Evolutionary conservation across 192 early-diverging fungal genomes (phyloP).

Genomic region (Geranomyces michiganensis): DNA sequence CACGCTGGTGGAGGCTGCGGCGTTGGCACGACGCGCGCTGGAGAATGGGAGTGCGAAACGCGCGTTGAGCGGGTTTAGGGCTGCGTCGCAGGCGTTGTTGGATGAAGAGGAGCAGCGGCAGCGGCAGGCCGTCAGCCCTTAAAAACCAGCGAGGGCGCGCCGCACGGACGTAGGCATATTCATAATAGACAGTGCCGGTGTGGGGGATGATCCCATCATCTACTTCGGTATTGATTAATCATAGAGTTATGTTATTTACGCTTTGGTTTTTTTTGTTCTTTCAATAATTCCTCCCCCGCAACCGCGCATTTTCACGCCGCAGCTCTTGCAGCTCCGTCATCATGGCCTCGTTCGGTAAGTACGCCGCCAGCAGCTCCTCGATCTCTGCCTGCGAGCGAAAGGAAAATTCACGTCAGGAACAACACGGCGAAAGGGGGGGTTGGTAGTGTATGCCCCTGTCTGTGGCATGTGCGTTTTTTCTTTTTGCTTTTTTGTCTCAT

Average conservation of each 20-base stretch:
- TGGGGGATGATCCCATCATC: too few species aligned
- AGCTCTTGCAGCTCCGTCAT: constrained; percentile 57
- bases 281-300: constrained; percentile 38
- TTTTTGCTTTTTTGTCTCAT: too few species aligned
- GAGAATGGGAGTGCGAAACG: constrained; percentile 66
- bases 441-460: too few species aligned
- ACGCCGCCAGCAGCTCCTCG: constrained; percentile 52
- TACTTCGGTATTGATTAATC: too few species aligned
- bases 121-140: not conserved
- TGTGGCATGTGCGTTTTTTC: too few species aligned
- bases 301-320: constrained; percentile 60
- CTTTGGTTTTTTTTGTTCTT: too few species aligned
- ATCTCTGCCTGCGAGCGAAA: constrained; percentile 52
- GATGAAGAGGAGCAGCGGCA: not conserved
- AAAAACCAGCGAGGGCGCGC: too few species aligned
- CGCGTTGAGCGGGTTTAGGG: constrained; percentile 67
- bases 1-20: constrained; percentile 75
- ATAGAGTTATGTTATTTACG: too few species aligned
- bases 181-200: too few species aligned
- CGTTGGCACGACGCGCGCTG: constrained; percentile 74
- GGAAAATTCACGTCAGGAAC: too few species aligned
- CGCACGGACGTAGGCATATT: too few species aligned
- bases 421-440: too few species aligned
- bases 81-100: constrained; percentile 23
- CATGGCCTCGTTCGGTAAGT: constrained; percentile 54